Conservation (phyloP, 805 yeast genomes). For the Sugiyamaella qingdaonensis region DNA sequence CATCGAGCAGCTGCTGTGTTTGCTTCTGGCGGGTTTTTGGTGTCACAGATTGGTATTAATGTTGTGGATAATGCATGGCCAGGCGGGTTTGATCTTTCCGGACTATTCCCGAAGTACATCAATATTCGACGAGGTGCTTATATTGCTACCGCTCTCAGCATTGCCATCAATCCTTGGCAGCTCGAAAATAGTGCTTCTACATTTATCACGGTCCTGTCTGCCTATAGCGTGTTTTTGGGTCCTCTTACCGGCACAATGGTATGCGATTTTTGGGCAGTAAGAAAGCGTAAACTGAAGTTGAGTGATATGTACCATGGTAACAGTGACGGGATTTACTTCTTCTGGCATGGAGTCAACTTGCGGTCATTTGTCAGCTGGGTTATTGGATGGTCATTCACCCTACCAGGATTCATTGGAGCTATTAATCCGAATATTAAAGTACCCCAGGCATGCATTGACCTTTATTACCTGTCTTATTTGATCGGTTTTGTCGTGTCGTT, state of each 20-base stretch:
- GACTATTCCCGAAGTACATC: conserved; percentile 41
- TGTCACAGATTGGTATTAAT: conserved; percentile 13
- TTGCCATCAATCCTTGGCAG: conserved; percentile 41
- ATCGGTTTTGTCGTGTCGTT: conserved; percentile 27
- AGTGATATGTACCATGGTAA: conserved; percentile 35
- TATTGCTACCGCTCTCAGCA: conserved; percentile 53
- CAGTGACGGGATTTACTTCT: conserved; percentile 35
- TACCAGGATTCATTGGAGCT: conserved; percentile 24
- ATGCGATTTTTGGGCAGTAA: conserved; percentile 39
- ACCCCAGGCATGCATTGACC: conserved; percentile 66
- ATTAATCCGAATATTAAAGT: conserved; percentile 36
- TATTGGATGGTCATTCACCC: conserved; percentile 26
- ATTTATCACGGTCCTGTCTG: conserved; percentile 37
- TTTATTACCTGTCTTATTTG: conserved; percentile 33
- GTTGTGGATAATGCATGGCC: conserved; percentile 40
- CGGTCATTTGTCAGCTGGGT: conserved; percentile 39
- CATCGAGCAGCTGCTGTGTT: conserved; percentile 49
- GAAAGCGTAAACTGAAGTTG: conserved; percentile 39
- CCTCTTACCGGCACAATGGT: conserved; percentile 39
- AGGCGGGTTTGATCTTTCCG: conserved; percentile 44
- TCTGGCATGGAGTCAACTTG: conserved; percentile 42
- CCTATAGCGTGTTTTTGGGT: conserved; percentile 32
- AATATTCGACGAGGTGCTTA: conserved; percentile 52
- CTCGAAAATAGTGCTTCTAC: conserved; percentile 35
- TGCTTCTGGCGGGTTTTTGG: conserved; percentile 27